Evolutionary conservation across 164 flowering plant genomes (phyloP), one percentile per base, ranked within the genome.

Genomic region (Aristolochia fimbriata): DNA sequence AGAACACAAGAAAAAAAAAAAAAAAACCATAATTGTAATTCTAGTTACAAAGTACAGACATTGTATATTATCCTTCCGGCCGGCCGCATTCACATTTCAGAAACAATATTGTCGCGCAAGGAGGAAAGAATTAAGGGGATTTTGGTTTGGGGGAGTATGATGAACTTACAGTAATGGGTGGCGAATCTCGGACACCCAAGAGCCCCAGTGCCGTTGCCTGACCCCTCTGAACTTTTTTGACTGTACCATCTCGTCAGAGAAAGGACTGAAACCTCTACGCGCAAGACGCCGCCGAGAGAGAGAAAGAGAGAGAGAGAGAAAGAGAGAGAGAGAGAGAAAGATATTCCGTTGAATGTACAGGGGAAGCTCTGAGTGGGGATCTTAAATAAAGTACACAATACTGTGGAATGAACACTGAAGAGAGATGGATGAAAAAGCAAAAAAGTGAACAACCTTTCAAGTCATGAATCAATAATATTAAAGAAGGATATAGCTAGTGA

Each of bases 131-230:
- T n/a, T n/a, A n/a, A n/a, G n/a, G n/a, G n/a, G 54, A n/a, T 19
- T 21, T 19, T 51, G 30, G 30, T n/a, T n/a, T n/a, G n/a, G n/a
- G n/a, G n/a, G n/a, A n/a, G n/a, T n/a, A n/a, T n/a, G n/a, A 3
- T 6, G 56, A 1, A 51, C 52, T 65, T 78, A 87, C 95, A 87
- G 77, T 25, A 87, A 65, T 6, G 95, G 95, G 67, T 87, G 95
- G 55, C 95, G 87, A 63, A 87, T 87, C 60, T 87, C 95, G 9
- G 91, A 83, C 21, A 87, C 95, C 95, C 95, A 87, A 8, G 95
- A 87, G 77, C 95, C 95, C 95, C 95, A 87, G 64, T 83, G 87
- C 59, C 95, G 84, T 47, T 87, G 95, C 71, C 95, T 79, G 70
- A 87, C 95, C 5, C 95, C 91, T 78, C 89, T 74, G 83, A 80